phyloP scores from a whole-genome alignment of 2,329 filamentous ascomycete species.

The Botrytis fabae region DNA sequence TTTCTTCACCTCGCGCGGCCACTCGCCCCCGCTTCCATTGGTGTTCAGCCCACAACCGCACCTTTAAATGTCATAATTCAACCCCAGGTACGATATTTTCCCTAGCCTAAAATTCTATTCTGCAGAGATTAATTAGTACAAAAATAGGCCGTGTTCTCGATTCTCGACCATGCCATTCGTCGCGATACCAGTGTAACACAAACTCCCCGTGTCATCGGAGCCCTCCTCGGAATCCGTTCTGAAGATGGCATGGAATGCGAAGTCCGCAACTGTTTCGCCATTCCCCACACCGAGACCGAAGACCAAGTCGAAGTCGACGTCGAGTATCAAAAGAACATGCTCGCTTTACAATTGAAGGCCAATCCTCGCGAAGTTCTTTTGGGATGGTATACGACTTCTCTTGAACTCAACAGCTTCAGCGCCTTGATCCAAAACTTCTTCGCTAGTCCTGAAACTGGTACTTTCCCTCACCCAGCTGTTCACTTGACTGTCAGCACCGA shows the following conservation, averaged over 20 bases:
- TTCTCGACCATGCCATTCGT: conserved; percentile 92
- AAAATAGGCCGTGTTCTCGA: conserved; percentile 64
- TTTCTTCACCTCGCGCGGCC: conserved; percentile 95
- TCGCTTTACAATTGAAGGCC: conserved; percentile 88
- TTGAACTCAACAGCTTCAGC: conserved; percentile 97
- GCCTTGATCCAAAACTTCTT: conserved; percentile 99
- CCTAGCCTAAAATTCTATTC: neutral
- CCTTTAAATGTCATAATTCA: conserved; percentile 94
- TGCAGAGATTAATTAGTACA: conserved; percentile 1
- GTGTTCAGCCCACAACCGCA: conserved; percentile 80
- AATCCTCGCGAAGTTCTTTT: conserved; percentile 91
- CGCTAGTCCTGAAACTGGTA: conserved; percentile 92
- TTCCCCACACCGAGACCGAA: conserved; percentile 96
- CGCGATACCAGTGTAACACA: conserved; percentile 65
- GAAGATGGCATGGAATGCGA: conserved; percentile 97
- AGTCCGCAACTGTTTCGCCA: conserved; percentile 94
- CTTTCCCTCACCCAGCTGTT: conserved; percentile 94
- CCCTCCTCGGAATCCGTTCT: conserved; percentile 85
- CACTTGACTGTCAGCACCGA: conserved; percentile 94
- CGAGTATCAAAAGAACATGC: conserved; percentile 99
- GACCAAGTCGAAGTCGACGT: conserved; percentile 99
- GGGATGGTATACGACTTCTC: conserved; percentile 97
- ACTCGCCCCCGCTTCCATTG: conserved; percentile 76
- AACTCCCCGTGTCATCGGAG: conserved; percentile 94
- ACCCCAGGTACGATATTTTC: conserved; percentile 70